Conservation (phyloP, 371 early-diverging fungal genomes). For the Actinomortierella ambigua region DNA sequence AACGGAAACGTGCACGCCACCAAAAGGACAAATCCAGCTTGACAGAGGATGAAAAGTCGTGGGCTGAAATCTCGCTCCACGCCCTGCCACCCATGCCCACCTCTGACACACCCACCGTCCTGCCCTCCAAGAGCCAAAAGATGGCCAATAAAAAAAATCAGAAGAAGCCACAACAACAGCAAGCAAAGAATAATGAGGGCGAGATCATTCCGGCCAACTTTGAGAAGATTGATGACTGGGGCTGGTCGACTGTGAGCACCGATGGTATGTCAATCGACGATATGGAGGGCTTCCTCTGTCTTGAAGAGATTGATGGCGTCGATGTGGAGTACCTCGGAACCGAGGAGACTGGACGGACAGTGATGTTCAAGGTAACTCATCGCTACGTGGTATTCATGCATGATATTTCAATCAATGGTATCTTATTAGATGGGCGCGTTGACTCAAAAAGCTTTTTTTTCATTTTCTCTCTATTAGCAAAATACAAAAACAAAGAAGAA, state of each 20-base stretch:
- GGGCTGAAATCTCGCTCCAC: constrained; percentile 36
- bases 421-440: background rate
- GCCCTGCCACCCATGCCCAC: constrained; percentile 33
- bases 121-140: constrained; percentile 6
- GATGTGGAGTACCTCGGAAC: constrained; percentile 77
- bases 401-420: background rate
- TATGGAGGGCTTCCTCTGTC: constrained; percentile 77
- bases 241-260: constrained; percentile 61
- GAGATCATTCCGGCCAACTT: constrained; percentile 27
- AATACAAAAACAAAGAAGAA: constrained; percentile 44
- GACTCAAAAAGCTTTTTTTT: background rate
- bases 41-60: constrained; percentile 44
- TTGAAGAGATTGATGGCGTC: constrained; percentile 89
- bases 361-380: constrained; percentile 70
- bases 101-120: constrained; percentile 3
- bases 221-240: constrained; percentile 57
- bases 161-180: background rate
- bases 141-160: constrained; percentile 9
- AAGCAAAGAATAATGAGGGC: constrained; percentile 14
- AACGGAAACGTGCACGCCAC: constrained; percentile 43
- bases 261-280: constrained; percentile 58
- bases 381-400: constrained; percentile 2
- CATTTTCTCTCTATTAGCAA: constrained; percentile 6
- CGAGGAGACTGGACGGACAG: constrained; percentile 63
- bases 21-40: constrained; percentile 11